These are phyloP conservation scores for Macadamia tetraphylla DNA, from an alignment of 164 flowering plant genomes.

Conservation along the genomic window DNA sequence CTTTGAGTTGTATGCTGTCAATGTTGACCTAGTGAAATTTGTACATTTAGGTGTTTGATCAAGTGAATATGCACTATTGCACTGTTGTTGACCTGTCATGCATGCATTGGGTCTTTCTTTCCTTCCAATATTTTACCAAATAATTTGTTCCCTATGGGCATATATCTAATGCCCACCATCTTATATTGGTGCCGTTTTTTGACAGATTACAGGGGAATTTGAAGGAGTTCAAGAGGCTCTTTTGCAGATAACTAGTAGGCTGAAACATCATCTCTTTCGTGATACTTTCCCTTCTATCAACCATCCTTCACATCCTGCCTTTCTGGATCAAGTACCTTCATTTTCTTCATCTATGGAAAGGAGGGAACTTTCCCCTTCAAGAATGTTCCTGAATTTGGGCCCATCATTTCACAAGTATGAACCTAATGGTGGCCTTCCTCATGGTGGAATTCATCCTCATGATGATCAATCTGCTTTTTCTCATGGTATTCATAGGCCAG, in stretches of 20 bases:
- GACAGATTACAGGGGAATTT: constrained; percentile 75
- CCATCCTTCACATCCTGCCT: constrained; percentile 46
- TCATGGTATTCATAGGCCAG: constrained; percentile 55
- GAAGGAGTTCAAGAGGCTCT: constrained; percentile 89
- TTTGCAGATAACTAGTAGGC: constrained; percentile 71
- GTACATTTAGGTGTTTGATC: too few species aligned
- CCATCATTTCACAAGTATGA: constrained; percentile 60
- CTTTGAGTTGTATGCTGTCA: too few species aligned
- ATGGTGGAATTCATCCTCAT: constrained; percentile 42
- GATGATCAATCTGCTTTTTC: constrained; percentile 62
- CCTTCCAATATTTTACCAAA: not conserved
- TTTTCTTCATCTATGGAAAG: constrained; percentile 59
- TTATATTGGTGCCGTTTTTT: not conserved
- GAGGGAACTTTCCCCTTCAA: constrained; percentile 67
- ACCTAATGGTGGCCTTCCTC: constrained; percentile 42
- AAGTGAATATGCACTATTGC: too few species aligned
- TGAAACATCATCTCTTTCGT: constrained; percentile 64
- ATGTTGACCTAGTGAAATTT: too few species aligned
- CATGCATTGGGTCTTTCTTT: too few species aligned
- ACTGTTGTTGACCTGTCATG: too few species aligned
- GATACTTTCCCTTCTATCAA: constrained; percentile 52
- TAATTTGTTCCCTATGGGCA: not conserved
- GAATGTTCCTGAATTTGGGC: constrained; percentile 47
- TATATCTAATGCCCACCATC: not conserved
- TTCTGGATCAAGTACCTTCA: constrained; percentile 54